A percentile compares a stretch with the other conserved stretches of the same genome.
These are phyloP conservation scores for Ophiostoma tasmaniense DNA, from an alignment of 2,329 filamentous ascomycete genomes.

Conservation along the genomic window DNA sequence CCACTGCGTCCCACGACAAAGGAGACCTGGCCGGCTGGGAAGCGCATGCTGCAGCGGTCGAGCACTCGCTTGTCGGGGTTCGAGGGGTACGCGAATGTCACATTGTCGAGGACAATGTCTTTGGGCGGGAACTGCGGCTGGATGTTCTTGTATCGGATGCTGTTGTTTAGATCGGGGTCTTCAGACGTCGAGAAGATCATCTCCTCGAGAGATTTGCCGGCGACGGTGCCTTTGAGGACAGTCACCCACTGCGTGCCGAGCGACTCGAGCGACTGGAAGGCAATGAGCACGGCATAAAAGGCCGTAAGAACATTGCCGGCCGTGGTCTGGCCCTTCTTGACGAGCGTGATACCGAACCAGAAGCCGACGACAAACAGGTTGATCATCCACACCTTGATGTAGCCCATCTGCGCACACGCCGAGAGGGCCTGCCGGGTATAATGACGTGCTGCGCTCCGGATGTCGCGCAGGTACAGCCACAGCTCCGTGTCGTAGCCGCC, in stretches of 20 bases:
- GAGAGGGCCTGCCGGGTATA: constrained; percentile 57
- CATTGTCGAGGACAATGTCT: constrained; percentile 58
- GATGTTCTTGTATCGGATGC: not conserved
- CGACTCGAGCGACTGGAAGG: constrained; percentile 65
- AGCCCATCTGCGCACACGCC: constrained; percentile 53
- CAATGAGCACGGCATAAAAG: constrained; percentile 73
- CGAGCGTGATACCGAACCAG: constrained; percentile 71
- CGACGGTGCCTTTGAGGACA: constrained; percentile 69
- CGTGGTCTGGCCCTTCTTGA: constrained; percentile 47
- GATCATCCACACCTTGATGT: constrained; percentile 65
- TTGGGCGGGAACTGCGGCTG: constrained; percentile 45
- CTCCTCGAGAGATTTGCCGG: constrained; percentile 50
- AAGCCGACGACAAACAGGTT: constrained; percentile 82
- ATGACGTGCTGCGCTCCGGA: constrained; percentile 26
- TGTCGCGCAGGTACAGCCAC: constrained; percentile 50
- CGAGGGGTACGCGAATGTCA: constrained; percentile 75
- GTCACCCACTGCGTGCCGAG: constrained; percentile 70
- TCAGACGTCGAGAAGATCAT: not conserved
- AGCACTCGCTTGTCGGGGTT: constrained; percentile 55
- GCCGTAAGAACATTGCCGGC: constrained; percentile 68
- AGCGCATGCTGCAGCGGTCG: constrained; percentile 54
- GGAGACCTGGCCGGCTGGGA: constrained; percentile 62
- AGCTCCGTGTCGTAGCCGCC: constrained; percentile 66
- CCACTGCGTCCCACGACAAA: constrained; percentile 83
- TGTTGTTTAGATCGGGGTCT: too few relatives aligned